phyloP scores from a whole-genome alignment of 208 protist species.

The Lotmaria passim region DNA sequence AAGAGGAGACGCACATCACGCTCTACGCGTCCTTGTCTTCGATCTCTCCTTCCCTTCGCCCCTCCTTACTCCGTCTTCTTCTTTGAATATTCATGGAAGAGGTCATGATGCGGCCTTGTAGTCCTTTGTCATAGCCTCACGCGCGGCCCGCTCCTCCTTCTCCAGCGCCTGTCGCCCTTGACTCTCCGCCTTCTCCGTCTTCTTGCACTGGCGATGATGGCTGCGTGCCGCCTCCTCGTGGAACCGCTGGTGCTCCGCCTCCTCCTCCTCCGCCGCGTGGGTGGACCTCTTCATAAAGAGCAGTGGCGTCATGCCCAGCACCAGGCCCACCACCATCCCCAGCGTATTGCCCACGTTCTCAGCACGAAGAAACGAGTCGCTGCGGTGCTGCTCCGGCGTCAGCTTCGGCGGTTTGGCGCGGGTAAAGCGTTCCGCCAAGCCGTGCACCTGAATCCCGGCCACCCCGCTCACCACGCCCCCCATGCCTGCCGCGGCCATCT shows the following conservation, averaged over 20 bases:
- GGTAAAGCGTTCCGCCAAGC: conserved; percentile 78
- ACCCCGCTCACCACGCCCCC: conserved; percentile 85
- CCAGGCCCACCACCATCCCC: conserved; percentile 80
- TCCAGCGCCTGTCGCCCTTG: conserved; percentile 23
- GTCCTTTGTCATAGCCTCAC: conserved; percentile 5
- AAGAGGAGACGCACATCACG: too few relatives aligned
- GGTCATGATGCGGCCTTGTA: neutral
- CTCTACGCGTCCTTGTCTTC: too few relatives aligned
- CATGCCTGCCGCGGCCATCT: conserved; percentile 81
- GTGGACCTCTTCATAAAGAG: conserved; percentile 53
- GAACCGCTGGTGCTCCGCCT: conserved; percentile 38
- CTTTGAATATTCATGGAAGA: too few relatives aligned
- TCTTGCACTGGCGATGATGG: conserved; percentile 28
- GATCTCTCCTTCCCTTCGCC: too few relatives aligned
- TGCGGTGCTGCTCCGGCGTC: conserved; percentile 55
- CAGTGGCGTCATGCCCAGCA: conserved; percentile 81
- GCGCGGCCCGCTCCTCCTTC: conserved; percentile 15
- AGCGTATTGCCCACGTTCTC: conserved; percentile 66
- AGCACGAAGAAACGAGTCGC: conserved; percentile 39
- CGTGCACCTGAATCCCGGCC: conserved; percentile 88
- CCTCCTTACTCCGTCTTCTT: too few relatives aligned
- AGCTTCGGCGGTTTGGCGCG: conserved; percentile 61
- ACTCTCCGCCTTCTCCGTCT: conserved; percentile 31
- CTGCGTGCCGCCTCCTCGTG: conserved; percentile 41
- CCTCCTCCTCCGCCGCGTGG: conserved; percentile 38